Conservation (phyloP, 2,329 filamentous ascomycete species). For the Botrytis cinerea region DNA sequence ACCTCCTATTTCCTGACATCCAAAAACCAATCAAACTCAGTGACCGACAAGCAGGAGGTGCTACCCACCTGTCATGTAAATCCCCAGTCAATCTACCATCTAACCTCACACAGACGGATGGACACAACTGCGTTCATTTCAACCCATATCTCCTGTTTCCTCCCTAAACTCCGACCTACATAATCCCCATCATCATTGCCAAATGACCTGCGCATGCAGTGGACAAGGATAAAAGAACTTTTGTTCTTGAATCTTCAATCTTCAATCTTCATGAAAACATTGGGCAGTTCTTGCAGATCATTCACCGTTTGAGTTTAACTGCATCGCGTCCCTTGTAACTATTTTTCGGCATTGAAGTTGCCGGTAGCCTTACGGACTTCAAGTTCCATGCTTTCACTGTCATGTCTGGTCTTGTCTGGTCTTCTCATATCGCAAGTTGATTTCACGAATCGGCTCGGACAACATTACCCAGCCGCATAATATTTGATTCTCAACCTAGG, state of each 20-base stretch:
- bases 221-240: background rate
- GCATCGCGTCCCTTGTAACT: background rate
- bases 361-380: background rate
- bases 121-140: background rate
- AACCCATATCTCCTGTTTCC: background rate
- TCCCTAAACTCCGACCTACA: too few relatives aligned
- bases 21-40: background rate
- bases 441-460: background rate
- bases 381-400: background rate
- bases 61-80: background rate
- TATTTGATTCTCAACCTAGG: background rate
- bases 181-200: too few relatives aligned
- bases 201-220: background rate
- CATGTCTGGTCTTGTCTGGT: background rate
- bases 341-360: background rate
- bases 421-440: background rate
- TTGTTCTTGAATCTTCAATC: background rate
- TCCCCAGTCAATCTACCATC: background rate
- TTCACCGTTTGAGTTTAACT: background rate
- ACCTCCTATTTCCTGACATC: background rate
- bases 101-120: background rate
- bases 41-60: background rate
- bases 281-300: background rate
- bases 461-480: too few relatives aligned
- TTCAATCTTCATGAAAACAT: background rate